A percentile compares a stretch with the other conserved stretches of the same genome.
phyloP scores from a whole-genome alignment of 1,284 basidiomycete species.

The Apiotrichum domesticum region DNA sequence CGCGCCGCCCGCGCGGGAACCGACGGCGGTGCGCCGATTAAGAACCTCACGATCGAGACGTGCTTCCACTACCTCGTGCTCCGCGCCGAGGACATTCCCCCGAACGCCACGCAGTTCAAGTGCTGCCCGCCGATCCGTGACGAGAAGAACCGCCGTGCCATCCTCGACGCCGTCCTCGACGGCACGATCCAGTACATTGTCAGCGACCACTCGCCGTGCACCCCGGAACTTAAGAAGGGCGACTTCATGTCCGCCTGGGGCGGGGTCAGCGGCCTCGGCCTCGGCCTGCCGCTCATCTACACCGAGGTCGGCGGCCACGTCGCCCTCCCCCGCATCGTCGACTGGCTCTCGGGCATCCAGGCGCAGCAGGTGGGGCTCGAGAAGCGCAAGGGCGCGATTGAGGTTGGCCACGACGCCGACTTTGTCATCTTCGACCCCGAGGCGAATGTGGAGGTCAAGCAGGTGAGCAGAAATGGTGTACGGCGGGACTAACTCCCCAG shows the following conservation, averaged over 20 bases:
- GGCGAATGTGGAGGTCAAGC: conserved; percentile 51
- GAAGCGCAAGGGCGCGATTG: conserved; percentile 63
- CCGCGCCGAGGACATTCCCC: conserved; percentile 51
- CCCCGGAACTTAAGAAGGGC: conserved; percentile 70
- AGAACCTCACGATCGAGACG: conserved; percentile 77
- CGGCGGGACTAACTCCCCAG: conserved; percentile 38
- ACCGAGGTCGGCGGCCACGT: conserved; percentile 62
- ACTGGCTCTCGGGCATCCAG: conserved; percentile 65
- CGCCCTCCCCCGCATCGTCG: conserved; percentile 57
- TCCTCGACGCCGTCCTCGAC: conserved; percentile 73
- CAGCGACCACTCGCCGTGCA: conserved; percentile 88
- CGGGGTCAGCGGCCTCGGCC: conserved; percentile 78
- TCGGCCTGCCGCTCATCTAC: conserved; percentile 79
- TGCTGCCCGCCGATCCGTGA: conserved; percentile 90
- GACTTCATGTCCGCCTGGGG: conserved; percentile 87
- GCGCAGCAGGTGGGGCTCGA: conserved; percentile 71
- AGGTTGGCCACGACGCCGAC: conserved; percentile 72
- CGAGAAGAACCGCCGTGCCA: conserved; percentile 59
- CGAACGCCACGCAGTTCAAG: conserved; percentile 56
- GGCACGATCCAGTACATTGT: conserved; percentile 84
- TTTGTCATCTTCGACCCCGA: conserved; percentile 76
- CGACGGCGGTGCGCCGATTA: conserved; percentile 25
- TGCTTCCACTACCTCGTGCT: conserved; percentile 85
- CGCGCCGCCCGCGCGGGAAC: conserved; percentile 60
- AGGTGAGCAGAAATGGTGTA: conserved; percentile 49